Evolutionary conservation across 805 yeast genomes (phyloP).

Genomic region (Starmerella apicola): DNA sequence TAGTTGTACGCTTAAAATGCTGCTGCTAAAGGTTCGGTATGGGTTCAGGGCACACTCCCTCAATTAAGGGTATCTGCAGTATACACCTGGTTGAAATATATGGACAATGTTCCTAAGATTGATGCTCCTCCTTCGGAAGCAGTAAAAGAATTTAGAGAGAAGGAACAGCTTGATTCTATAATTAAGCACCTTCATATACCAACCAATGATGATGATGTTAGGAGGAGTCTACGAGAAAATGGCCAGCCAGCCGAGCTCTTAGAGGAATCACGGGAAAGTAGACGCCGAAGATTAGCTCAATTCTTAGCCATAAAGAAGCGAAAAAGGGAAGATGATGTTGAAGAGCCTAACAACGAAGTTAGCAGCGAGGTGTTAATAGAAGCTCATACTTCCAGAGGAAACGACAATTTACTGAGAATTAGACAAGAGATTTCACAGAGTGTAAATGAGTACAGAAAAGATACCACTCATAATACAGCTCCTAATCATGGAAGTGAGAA

Average conservation of each 20-base stretch:
- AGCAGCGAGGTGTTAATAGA: background rate
- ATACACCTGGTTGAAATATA: background rate
- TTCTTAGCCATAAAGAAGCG: constrained; percentile 29
- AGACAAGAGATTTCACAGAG: background rate
- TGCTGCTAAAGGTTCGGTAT: too few species aligned
- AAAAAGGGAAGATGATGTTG: constrained; percentile 13
- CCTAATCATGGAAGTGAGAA: too few species aligned
- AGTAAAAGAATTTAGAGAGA: constrained; percentile 1
- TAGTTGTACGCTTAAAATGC: too few species aligned
- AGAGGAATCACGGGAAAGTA: constrained; percentile 48
- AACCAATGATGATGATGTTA: constrained; percentile 54
- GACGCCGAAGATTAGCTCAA: constrained; percentile 48
- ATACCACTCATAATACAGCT: background rate
- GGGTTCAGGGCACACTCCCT: too few species aligned
- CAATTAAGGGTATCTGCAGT: too few species aligned
- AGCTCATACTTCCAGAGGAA: background rate
- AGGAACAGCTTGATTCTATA: constrained; percentile 3
- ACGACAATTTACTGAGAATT: background rate
- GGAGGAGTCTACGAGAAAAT: constrained; percentile 34
- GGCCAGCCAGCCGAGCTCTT: constrained; percentile 44
- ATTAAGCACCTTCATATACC: constrained; percentile 35
- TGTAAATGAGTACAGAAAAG: background rate
- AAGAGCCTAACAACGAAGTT: constrained; percentile 5
- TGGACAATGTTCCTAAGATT: constrained; percentile 1
- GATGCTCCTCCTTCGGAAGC: constrained; percentile 6